Evolutionary conservation across 148 eudicot species (phyloP).

Genomic region (Dysphania ambrosioides): DNA sequence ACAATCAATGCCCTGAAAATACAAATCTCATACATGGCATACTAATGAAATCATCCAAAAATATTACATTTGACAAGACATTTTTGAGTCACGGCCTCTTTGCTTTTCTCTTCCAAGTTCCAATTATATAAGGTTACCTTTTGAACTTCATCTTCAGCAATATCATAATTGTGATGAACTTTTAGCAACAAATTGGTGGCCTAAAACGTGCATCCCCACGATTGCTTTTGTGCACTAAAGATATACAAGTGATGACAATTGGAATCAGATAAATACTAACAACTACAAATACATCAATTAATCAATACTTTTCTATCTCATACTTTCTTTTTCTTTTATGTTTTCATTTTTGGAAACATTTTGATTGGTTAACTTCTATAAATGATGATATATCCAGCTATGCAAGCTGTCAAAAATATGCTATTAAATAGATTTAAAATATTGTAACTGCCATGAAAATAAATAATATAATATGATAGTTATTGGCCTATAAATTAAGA

Average conservation of each 20-base stretch:
- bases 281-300: background rate
- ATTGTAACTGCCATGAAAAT: background rate
- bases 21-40: background rate
- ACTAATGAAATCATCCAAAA: no score
- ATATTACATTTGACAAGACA: background rate
- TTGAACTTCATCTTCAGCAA: background rate
- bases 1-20: background rate
- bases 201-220: background rate
- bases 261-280: background rate
- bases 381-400: background rate
- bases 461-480: background rate
- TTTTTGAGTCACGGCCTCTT: background rate
- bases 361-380: background rate
- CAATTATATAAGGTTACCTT: background rate
- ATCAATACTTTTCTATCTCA: no score
- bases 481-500: background rate
- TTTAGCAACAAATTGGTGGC: background rate
- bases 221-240: background rate
- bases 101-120: background rate
- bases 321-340: background rate
- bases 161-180: background rate
- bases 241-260: background rate
- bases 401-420: background rate
- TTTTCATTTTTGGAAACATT: background rate
- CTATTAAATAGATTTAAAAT: background rate